Evolutionary conservation across 164 flowering plant genomes (phyloP), one percentile per base, ranked within the genome.

Genomic region (Sedum album): DNA sequence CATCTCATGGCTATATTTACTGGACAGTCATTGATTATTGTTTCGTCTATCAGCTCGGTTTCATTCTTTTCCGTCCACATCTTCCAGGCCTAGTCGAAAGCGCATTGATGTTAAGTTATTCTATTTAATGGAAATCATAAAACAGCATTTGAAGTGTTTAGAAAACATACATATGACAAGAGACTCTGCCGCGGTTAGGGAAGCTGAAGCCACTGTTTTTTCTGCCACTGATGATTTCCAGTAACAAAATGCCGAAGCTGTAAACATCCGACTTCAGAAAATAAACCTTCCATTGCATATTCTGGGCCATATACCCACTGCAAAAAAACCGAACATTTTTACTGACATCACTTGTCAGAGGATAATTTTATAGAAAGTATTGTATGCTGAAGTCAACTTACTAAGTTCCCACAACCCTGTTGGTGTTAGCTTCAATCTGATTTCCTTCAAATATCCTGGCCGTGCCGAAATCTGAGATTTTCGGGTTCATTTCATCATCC

Each of bases 201-300:
- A 49, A 25, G 53, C 28, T 5, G 44, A 80, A 70, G 4, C 75
- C 63, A 21, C 61, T 70, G 68, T 72, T 82, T 70, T 46, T 77
- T 66, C 62, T 76, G 4, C 85, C 81, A 26, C 73, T 73, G 6
- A 78, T 42, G 20, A 77, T 78, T 65, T 81, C 86, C 5, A 84
- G 67, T 65, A 79, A 48, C 36, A 84, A 28, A 15, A 81, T 73
- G 5, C 88, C 88, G 26, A 77, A 84, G 76, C 85, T 82, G 70
- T 72, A 84, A 10, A 81, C 82, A 72, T 82, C 84, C 0, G 80
- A 78, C 36, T 81, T 82, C 69, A 25, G 84, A 82, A 66, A 82
- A 77, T 35, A 73, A 15, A 2, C 86, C 83, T 18, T 80, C 74
- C 51, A 77, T 60, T 21, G 82, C 83, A 69, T 81, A 81, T 55